These are phyloP conservation scores for Pinus albicaulis DNA, from an alignment of 75 land plant species.

Conservation along the genomic window DNA sequence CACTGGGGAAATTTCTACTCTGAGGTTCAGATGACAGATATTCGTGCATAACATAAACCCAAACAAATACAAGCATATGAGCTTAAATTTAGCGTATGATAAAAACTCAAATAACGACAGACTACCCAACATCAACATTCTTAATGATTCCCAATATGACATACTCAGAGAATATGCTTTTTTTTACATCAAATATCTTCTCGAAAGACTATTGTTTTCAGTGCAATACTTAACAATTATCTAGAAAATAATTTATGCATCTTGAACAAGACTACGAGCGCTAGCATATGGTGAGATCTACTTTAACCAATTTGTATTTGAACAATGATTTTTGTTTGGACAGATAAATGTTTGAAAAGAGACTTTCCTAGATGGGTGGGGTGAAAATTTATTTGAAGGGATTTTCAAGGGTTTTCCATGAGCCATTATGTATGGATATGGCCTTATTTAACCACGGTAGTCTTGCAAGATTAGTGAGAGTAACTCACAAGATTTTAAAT, in stretches of 20 bases:
- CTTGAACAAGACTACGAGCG: background rate
- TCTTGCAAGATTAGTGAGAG: background rate
- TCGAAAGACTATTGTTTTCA: slow-evolving; percentile 43
- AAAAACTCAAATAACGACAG: too few relatives aligned
- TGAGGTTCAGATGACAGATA: too few relatives aligned
- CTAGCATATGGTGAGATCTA: background rate
- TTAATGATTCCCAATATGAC: too few relatives aligned
- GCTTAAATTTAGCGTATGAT: too few relatives aligned
- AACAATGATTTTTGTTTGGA: background rate
- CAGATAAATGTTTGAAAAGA: background rate
- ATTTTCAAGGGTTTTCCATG: background rate
- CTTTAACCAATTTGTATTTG: background rate
- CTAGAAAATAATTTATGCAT: background rate
- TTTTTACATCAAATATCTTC: slow-evolving; percentile 23
- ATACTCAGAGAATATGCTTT: too few relatives aligned
- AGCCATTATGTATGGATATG: background rate
- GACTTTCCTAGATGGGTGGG: too few relatives aligned
- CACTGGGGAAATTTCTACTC: too few relatives aligned
- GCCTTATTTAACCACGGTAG: background rate
- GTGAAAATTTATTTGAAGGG: background rate
- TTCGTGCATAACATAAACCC: too few relatives aligned
- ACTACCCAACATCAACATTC: too few relatives aligned
- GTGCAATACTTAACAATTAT: slow-evolving; percentile 9
- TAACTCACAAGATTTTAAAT: slow-evolving; percentile 54
- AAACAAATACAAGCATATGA: too few relatives aligned